phyloP scores from a whole-genome alignment of 164 flowering plant genomes.

The Magnolia changhungtana region DNA sequence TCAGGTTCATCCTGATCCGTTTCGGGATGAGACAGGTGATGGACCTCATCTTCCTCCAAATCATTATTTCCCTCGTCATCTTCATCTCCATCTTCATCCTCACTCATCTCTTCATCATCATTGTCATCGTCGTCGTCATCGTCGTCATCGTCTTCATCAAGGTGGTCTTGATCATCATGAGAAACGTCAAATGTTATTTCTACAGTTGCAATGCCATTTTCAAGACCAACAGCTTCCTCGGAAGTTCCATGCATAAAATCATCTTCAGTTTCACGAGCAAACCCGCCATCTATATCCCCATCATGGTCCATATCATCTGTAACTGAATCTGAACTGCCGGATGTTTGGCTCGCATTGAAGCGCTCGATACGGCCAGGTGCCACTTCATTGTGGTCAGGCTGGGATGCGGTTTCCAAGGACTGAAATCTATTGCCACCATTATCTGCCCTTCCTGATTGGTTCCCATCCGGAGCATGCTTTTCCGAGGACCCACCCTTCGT shows the following conservation, averaged over 20 bases:
- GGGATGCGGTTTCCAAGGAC: conserved; percentile 52
- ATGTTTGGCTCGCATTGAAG: conserved; percentile 42
- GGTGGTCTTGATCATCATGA: conserved; percentile 56
- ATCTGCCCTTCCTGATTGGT: conserved; percentile 40
- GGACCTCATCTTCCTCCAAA: conserved; percentile 78
- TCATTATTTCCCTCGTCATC: conserved; percentile 86
- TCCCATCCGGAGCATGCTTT: conserved; percentile 45
- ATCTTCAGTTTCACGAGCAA: conserved; percentile 61
- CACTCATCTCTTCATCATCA: conserved; percentile 44
- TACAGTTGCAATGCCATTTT: conserved; percentile 62
- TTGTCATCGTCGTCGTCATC: conserved; percentile 19
- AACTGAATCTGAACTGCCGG: conserved; percentile 84
- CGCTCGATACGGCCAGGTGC: conserved; percentile 30
- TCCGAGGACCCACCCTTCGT: conserved; percentile 50
- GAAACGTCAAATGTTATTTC: conserved; percentile 71
- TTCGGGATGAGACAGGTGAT: conserved; percentile 79
- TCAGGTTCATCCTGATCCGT: conserved; percentile 98
- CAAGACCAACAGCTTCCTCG: conserved; percentile 62
- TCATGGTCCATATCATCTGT: conserved; percentile 97
- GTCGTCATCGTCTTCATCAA: conserved; percentile 55
- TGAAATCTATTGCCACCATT: conserved; percentile 36
- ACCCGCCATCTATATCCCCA: conserved; percentile 73
- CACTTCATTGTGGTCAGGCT: conserved; percentile 26
- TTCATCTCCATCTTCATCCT: conserved; percentile 69
- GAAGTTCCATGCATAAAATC: conserved; percentile 86